Conservation (phyloP, 805 yeast species). For the Kodamaea restingae region DNA sequence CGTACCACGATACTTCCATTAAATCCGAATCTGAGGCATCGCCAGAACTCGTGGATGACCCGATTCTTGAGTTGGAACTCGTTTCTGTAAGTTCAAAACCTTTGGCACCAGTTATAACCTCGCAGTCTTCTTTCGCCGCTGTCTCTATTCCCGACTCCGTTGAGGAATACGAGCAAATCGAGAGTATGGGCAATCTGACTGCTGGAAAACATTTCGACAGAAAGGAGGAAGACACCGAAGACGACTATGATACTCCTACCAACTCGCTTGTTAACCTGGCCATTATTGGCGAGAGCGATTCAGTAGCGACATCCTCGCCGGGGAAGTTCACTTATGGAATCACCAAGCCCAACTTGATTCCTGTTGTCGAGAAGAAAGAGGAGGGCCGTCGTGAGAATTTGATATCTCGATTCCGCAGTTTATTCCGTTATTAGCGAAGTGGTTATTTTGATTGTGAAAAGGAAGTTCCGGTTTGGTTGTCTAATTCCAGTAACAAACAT, state of each 20-base stretch:
- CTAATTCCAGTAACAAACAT: too few relatives aligned
- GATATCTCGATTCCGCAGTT: constrained; percentile 29
- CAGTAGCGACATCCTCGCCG: constrained; percentile 5
- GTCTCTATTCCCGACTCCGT: constrained; percentile 27
- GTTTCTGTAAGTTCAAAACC: constrained; percentile 1
- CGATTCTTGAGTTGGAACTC: not conserved
- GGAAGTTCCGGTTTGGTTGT: too few relatives aligned
- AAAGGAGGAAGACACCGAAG: constrained; percentile 10
- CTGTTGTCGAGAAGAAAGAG: constrained; percentile 14
- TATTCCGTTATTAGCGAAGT: constrained; percentile 23
- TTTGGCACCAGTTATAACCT: constrained; percentile 14
- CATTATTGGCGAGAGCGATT: constrained; percentile 9
- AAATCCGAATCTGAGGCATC: not conserved
- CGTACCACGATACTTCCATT: not conserved
- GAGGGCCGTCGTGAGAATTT: constrained; percentile 24
- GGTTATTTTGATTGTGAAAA: not conserved
- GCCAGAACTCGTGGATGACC: constrained; percentile 1
- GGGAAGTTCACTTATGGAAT: constrained; percentile 5
- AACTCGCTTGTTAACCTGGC: constrained; percentile 16
- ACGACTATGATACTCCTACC: constrained; percentile 23
- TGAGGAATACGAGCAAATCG: constrained; percentile 12
- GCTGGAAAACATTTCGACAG: not conserved
- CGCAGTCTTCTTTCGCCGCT: constrained; percentile 36
- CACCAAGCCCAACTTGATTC: constrained; percentile 8
- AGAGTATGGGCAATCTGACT: too few relatives aligned